phyloP scores from a whole-genome alignment of 805 yeast genomes.

The Zygoascus ofunaensis region DNA sequence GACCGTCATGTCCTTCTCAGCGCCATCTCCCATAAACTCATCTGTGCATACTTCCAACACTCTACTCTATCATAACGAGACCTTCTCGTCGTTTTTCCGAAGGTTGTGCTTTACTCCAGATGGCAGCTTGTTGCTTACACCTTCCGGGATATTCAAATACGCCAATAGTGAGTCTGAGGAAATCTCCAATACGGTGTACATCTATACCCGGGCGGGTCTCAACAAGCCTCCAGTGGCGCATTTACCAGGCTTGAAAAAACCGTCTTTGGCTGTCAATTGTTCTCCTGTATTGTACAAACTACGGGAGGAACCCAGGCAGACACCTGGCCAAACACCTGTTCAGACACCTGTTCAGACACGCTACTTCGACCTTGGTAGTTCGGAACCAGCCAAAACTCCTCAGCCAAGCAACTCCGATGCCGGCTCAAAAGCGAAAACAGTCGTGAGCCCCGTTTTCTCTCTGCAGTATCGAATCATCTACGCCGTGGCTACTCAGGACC shows the following conservation, averaged over 20 bases:
- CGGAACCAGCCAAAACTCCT: constrained; percentile 13
- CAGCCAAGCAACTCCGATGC: constrained; percentile 9
- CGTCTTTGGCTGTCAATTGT: constrained; percentile 76
- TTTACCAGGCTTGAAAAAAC: constrained; percentile 69
- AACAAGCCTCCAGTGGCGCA: constrained; percentile 65
- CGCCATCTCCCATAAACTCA: constrained; percentile 1
- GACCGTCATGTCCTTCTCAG: constrained; percentile 1
- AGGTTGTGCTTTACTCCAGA: constrained; percentile 83
- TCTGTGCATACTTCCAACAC: constrained; percentile 21
- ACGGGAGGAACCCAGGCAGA: constrained; percentile 10
- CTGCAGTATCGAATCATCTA: constrained; percentile 75
- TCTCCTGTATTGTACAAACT: constrained; percentile 54
- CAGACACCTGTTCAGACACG: constrained; percentile 4
- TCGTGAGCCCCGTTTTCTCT: constrained; percentile 33
- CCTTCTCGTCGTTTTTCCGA: constrained; percentile 83
- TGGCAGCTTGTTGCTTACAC: constrained; percentile 70
- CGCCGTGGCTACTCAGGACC: constrained; percentile 89
- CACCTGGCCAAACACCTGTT: constrained; percentile 3
- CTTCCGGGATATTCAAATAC: constrained; percentile 56
- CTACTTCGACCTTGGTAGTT: constrained; percentile 1
- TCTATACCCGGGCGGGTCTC: constrained; percentile 65
- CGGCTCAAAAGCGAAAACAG: not conserved
- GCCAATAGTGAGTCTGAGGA: constrained; percentile 31
- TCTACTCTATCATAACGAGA: constrained; percentile 70
- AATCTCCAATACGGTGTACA: constrained; percentile 59